A percentile compares a stretch with the other conserved stretches of the same genome.
Evolutionary conservation across 805 yeast genomes (phyloP).

Genomic region (Cyberlindnera maritima): DNA sequence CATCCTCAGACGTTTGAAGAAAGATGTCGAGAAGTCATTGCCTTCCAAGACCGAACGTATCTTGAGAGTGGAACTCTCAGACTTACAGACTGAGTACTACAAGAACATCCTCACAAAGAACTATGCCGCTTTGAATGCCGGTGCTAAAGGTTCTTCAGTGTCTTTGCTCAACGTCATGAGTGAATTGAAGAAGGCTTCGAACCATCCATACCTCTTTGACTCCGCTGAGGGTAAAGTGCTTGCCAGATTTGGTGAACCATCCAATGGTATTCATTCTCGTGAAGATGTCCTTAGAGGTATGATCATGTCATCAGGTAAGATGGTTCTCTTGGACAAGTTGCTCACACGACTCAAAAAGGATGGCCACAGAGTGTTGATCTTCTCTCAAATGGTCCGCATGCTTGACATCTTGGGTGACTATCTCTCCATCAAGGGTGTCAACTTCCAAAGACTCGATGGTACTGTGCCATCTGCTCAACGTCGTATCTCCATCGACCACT

Average conservation of each 20-base stretch:
- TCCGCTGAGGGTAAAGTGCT: slow-evolving; percentile 84
- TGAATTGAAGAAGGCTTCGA: slow-evolving; percentile 94
- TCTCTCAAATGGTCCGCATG: slow-evolving; percentile 97
- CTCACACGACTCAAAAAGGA: slow-evolving; percentile 82
- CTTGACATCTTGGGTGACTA: slow-evolving; percentile 94
- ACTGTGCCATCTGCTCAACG: slow-evolving; percentile 93
- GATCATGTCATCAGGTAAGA: slow-evolving; percentile 97
- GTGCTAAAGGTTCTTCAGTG: slow-evolving; percentile 72
- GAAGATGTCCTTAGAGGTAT: slow-evolving; percentile 85
- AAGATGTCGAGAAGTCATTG: slow-evolving; percentile 94
- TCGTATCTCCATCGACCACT: slow-evolving; percentile 93
- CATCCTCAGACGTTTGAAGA: slow-evolving; percentile 88
- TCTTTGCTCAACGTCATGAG: slow-evolving; percentile 90
- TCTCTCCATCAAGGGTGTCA: slow-evolving; percentile 78
- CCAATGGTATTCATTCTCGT: slow-evolving; percentile 49
- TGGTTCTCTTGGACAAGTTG: slow-evolving; percentile 92
- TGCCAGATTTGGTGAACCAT: slow-evolving; percentile 53
- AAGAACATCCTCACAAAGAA: slow-evolving; percentile 90
- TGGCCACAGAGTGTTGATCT: slow-evolving; percentile 93
- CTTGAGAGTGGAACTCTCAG: slow-evolving; percentile 90
- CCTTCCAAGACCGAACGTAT: slow-evolving; percentile 97
- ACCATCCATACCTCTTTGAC: slow-evolving; percentile 94
- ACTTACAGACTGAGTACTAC: slow-evolving; percentile 91
- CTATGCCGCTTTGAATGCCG: slow-evolving; percentile 87
- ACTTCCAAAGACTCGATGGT: slow-evolving; percentile 94